Evolutionary conservation across 805 yeast genomes (phyloP).

Genomic region (Starmerella asiatica): DNA sequence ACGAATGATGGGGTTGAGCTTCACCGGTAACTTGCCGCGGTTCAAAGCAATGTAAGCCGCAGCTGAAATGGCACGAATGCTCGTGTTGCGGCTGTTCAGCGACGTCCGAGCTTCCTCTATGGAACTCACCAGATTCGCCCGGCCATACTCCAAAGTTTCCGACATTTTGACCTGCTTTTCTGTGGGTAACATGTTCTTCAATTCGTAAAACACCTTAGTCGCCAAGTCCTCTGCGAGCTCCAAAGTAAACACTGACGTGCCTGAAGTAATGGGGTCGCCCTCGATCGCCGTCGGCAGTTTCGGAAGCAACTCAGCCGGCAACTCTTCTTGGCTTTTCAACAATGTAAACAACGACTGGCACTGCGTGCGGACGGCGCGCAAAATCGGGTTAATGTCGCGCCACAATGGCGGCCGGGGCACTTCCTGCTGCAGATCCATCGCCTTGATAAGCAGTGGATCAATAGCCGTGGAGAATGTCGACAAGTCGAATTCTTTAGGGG

Average conservation of each 20-base stretch:
- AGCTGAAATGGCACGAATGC: slow-evolving; percentile 64
- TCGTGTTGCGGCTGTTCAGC: slow-evolving; percentile 31
- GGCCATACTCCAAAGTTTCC: slow-evolving; percentile 66
- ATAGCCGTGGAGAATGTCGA: neutral
- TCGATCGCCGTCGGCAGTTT: slow-evolving; percentile 78
- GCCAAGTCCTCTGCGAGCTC: slow-evolving; percentile 61
- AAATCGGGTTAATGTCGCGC: slow-evolving; percentile 75
- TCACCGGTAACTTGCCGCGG: slow-evolving; percentile 46
- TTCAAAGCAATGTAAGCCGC: slow-evolving; percentile 52
- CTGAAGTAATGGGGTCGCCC: slow-evolving; percentile 48
- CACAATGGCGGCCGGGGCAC: slow-evolving; percentile 25
- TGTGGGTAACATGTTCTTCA: slow-evolving; percentile 50
- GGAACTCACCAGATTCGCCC: slow-evolving; percentile 49
- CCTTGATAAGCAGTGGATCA: slow-evolving; percentile 8
- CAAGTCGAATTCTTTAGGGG: neutral
- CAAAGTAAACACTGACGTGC: slow-evolving; percentile 80
- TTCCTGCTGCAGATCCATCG: slow-evolving; percentile 8
- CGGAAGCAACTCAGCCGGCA: slow-evolving; percentile 60
- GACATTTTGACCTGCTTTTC: slow-evolving; percentile 56
- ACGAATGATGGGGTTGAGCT: slow-evolving; percentile 76
- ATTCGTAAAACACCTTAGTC: slow-evolving; percentile 49
- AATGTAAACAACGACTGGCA: slow-evolving; percentile 71
- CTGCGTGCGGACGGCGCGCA: slow-evolving; percentile 74
- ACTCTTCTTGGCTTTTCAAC: slow-evolving; percentile 62
- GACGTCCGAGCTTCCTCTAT: slow-evolving; percentile 54